Percentiles rank a stretch among this genome's conserved stretches.
Evolutionary conservation across 2,329 filamentous ascomycete genomes (phyloP).

Genomic region (Ophiostoma ips): DNA sequence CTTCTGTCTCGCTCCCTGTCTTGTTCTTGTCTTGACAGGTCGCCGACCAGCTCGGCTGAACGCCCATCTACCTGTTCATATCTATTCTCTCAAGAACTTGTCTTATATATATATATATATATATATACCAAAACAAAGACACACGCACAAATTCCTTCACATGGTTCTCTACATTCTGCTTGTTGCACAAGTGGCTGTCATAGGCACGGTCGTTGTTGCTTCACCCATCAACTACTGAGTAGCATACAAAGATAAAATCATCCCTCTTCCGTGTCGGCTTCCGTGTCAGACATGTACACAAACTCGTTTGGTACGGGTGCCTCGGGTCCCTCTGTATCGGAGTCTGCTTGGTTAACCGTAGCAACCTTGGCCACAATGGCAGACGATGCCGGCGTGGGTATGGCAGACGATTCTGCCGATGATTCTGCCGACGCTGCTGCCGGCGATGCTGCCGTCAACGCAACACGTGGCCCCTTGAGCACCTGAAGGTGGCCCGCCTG

Average conservation of each 20-base stretch:
- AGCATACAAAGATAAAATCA: too few relatives aligned
- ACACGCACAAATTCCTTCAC: too few relatives aligned
- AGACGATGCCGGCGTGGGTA: neutral
- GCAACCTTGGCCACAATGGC: neutral
- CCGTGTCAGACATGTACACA: constrained; percentile 20
- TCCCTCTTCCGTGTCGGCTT: neutral
- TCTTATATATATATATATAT: too few relatives aligned
- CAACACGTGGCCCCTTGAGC: neutral
- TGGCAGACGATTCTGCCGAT: neutral
- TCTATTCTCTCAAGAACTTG: too few relatives aligned
- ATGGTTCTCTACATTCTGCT: too few relatives aligned
- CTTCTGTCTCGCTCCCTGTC: neutral
- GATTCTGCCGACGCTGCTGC: neutral
- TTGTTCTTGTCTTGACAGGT: neutral
- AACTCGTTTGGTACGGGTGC: constrained; percentile 18
- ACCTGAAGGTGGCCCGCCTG: neutral
- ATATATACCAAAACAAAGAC: too few relatives aligned
- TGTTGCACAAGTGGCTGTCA: too few relatives aligned
- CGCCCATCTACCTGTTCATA: too few relatives aligned
- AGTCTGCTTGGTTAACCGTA: neutral
- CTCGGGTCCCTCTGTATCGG: constrained; percentile 7
- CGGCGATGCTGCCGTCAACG: neutral
- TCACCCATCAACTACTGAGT: too few relatives aligned
- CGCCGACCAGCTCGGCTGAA: neutral
- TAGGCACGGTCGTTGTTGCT: too few relatives aligned